phyloP scores from a whole-genome alignment of 306 rosid species.

The Alnus glutinosa region DNA sequence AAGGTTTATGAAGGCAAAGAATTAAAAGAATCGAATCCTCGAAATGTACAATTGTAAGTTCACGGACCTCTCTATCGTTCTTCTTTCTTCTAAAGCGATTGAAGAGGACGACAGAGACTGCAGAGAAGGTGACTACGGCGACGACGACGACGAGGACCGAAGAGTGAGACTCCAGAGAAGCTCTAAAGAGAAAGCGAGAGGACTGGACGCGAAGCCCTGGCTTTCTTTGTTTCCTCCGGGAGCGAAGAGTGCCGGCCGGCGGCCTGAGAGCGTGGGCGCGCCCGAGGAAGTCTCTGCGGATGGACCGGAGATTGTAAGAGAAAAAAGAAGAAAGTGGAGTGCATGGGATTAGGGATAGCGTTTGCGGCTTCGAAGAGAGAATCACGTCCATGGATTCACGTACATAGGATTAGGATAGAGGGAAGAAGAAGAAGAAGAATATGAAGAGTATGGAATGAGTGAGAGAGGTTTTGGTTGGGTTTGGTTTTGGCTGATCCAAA shows the following conservation, averaged over 20 bases:
- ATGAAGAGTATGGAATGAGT: slow-evolving; percentile 1
- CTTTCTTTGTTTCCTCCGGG: slow-evolving; percentile 23
- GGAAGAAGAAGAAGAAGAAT: slow-evolving; percentile 30
- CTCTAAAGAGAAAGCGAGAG: slow-evolving; percentile 54
- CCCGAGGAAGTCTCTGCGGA: slow-evolving; percentile 63
- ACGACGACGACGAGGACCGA: slow-evolving; percentile 42
- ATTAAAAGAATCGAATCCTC: neutral
- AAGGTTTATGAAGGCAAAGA: neutral
- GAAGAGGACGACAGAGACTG: slow-evolving; percentile 57
- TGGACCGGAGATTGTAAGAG: slow-evolving; percentile 32
- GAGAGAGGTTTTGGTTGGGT: neutral
- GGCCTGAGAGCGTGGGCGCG: slow-evolving; percentile 51
- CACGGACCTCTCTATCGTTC: slow-evolving; percentile 46
- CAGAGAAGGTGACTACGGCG: slow-evolving; percentile 67
- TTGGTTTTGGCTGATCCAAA: slow-evolving; percentile 24
- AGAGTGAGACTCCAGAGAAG: slow-evolving; percentile 57
- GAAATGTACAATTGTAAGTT: neutral
- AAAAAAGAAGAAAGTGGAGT: slow-evolving; percentile 28
- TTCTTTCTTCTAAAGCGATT: slow-evolving; percentile 46
- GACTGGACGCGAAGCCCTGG: slow-evolving; percentile 34
- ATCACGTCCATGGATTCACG: slow-evolving; percentile 53
- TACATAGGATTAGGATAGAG: slow-evolving; percentile 20
- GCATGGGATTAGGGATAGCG: slow-evolving; percentile 41
- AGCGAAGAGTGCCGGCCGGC: slow-evolving; percentile 37
- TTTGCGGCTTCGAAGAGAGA: slow-evolving; percentile 50